phyloP scores from a whole-genome alignment of 1,284 basidiomycete species.

The Apiotrichum sp. region DNA sequence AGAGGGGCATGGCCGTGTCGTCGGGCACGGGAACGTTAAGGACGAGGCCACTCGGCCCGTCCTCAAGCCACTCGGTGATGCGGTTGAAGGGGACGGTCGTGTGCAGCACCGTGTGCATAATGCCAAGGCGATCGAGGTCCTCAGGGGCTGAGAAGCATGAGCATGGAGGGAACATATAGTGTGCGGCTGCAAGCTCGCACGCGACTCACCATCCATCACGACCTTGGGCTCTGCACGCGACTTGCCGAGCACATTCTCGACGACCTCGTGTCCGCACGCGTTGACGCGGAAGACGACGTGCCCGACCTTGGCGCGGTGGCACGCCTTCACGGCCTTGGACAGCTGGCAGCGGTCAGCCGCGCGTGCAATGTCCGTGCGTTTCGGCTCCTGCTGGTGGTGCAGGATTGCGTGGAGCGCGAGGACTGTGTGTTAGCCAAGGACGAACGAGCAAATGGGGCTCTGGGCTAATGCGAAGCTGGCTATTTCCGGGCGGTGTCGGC shows the following conservation, averaged over 20 bases:
- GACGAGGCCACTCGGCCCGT: constrained; percentile 8
- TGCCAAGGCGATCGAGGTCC: constrained; percentile 20
- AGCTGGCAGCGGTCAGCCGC: constrained; percentile 15
- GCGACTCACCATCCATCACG: background rate
- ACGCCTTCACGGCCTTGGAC: constrained; percentile 14
- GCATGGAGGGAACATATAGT: too few relatives aligned
- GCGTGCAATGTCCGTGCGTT: constrained; percentile 16
- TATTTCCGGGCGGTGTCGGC: too few relatives aligned
- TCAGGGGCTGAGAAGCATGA: constrained; percentile 17
- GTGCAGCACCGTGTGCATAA: constrained; percentile 26
- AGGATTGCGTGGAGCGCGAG: constrained; percentile 16
- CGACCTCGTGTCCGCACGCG: constrained; percentile 18
- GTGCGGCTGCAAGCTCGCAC: too few relatives aligned
- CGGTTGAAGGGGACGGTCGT: constrained; percentile 16
- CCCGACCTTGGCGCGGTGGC: constrained; percentile 11
- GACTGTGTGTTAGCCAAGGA: constrained; percentile 4
- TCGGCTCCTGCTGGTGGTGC: constrained; percentile 17
- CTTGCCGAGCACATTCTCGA: constrained; percentile 12
- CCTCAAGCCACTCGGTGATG: constrained; percentile 11
- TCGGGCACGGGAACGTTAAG: constrained; percentile 28
- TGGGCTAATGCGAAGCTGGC: too few relatives aligned
- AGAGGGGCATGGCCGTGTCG: constrained; percentile 25
- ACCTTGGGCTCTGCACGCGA: background rate
- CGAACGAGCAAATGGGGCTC: too few relatives aligned
- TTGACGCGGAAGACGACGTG: constrained; percentile 18